Conservation (phyloP, 768 basidiomycete species). For the Kwoniella dejecticola region DNA sequence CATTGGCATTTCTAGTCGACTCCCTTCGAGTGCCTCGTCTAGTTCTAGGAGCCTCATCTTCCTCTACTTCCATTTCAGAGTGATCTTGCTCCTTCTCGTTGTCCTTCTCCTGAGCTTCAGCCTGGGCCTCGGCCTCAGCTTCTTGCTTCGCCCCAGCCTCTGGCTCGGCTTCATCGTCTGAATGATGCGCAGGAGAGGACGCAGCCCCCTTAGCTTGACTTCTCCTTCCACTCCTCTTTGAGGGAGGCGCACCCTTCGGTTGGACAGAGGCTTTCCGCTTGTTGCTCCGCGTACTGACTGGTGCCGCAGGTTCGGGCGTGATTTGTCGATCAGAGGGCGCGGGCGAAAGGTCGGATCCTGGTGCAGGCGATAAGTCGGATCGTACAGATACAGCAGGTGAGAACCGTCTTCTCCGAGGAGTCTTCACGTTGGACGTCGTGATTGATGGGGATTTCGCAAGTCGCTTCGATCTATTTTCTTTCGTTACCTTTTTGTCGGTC, state of each 20-base stretch:
- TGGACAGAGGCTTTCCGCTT: constrained; percentile 35
- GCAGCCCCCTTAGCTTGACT: constrained; percentile 5
- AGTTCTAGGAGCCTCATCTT: constrained; percentile 23
- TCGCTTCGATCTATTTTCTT: neutral
- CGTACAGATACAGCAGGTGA: constrained; percentile 22
- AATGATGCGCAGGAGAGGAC: neutral
- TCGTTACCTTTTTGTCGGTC: too few relatives aligned
- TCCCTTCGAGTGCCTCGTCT: constrained; percentile 17
- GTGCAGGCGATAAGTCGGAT: constrained; percentile 27
- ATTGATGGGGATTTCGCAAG: neutral
- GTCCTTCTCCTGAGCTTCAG: neutral
- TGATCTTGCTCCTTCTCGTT: too few relatives aligned
- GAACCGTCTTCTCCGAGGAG: constrained; percentile 2
- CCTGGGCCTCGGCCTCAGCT: neutral
- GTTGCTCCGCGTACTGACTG: constrained; percentile 13
- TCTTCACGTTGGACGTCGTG: neutral
- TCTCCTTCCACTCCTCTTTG: constrained; percentile 28
- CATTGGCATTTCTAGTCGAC: constrained; percentile 1
- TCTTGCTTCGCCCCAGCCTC: constrained; percentile 10
- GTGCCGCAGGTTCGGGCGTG: neutral
- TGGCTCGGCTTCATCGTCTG: constrained; percentile 5
- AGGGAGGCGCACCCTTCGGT: constrained; percentile 26
- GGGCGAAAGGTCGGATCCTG: constrained; percentile 26
- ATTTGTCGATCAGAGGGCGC: constrained; percentile 14
- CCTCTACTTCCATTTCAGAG: constrained; percentile 23